A percentile compares a stretch with the other conserved stretches of the same genome.
Evolutionary conservation across 73 alveolate genomes (phyloP).

Genomic region (Tetrahymena thermophila): DNA sequence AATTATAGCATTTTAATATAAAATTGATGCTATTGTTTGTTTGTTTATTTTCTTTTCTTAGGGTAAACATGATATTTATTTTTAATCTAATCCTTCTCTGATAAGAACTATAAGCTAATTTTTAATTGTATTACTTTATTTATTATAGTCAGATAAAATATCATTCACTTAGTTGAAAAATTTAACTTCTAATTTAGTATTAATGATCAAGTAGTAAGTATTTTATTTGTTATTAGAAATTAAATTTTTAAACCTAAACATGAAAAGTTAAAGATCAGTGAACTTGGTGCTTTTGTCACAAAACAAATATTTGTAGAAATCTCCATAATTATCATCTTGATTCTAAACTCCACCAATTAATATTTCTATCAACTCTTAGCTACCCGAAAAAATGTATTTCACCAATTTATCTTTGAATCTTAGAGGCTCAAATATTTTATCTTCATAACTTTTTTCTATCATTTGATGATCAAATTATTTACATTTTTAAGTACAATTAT

Average conservation of each 20-base stretch:
- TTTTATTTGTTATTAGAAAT: background rate
- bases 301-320: background rate
- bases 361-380: background rate
- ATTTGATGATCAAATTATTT: too few relatives aligned
- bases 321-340: background rate
- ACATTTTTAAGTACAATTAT: too few relatives aligned
- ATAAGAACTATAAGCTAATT: background rate
- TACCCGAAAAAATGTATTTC: background rate
- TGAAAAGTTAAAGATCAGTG: background rate
- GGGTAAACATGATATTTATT: background rate
- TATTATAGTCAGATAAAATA: background rate
- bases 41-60: background rate
- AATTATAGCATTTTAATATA: background rate
- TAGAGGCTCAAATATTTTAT: too few relatives aligned
- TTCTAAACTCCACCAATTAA: background rate
- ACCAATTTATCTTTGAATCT: background rate
- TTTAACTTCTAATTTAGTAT: background rate
- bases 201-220: background rate
- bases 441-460: too few relatives aligned
- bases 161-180: background rate
- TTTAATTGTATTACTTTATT: background rate
- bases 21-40: background rate
- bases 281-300: background rate
- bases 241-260: background rate
- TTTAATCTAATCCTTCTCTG: background rate